A percentile compares a stretch with the other conserved stretches of the same genome.
These are phyloP conservation scores for Spinacia oleracea DNA, from an alignment of 179 eudicot species.

Conservation along the genomic window DNA sequence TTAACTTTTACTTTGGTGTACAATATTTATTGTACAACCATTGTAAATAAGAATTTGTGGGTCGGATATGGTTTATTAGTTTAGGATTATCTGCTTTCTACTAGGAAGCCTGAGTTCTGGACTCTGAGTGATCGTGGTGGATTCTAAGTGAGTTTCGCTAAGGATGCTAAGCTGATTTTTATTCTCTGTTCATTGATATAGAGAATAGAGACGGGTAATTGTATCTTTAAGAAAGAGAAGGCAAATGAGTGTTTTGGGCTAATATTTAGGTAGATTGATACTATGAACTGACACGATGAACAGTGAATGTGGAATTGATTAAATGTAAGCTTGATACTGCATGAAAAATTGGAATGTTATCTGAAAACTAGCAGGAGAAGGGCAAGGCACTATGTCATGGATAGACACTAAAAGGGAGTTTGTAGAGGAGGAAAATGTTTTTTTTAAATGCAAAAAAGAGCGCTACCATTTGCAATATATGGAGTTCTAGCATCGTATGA, in stretches of 20 bases:
- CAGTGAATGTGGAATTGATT: not conserved
- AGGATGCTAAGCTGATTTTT: not conserved
- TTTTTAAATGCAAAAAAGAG: not conserved
- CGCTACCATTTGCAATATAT: not conserved
- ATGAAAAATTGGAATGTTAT: not conserved
- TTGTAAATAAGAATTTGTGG: too few relatives aligned
- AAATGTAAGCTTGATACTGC: conserved; percentile 4
- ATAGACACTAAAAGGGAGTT: not conserved
- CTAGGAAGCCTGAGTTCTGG: not conserved
- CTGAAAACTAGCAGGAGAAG: not conserved
- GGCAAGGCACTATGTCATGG: not conserved
- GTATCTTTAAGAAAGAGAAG: not conserved
- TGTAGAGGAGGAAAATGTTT: not conserved
- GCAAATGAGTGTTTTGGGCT: not conserved
- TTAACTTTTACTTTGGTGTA: too few relatives aligned
- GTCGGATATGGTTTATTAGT: not conserved
- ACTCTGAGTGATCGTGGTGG: conserved; percentile 1
- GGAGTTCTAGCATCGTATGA: not conserved
- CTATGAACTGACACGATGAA: not conserved
- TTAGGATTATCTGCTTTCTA: not conserved
- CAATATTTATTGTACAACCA: too few relatives aligned
- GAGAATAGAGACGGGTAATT: not conserved
- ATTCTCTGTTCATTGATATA: not conserved
- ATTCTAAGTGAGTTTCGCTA: not conserved
- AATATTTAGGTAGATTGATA: not conserved